A percentile compares a stretch with the other conserved stretches of the same genome.
Conservation (phyloP, 169 alveolate genomes). For the Fabrea salina region DNA sequence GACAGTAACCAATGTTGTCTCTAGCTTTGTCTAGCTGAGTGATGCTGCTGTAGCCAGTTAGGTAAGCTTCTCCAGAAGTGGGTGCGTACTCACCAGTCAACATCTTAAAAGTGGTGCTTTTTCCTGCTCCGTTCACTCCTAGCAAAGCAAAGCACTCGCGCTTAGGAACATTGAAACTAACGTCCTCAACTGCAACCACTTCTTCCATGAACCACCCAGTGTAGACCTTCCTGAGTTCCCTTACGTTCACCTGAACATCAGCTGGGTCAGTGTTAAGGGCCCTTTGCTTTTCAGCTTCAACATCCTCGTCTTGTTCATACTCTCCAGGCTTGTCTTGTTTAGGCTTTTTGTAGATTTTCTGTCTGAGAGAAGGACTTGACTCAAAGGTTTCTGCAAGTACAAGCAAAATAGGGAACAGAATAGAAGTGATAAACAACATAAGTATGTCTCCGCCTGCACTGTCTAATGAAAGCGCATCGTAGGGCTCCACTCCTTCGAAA, state of each 20-base stretch:
- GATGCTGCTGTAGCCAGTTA: slow-evolving; percentile 62
- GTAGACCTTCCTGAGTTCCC: neutral
- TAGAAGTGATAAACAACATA: neutral
- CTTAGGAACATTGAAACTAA: slow-evolving; percentile 69
- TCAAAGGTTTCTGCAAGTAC: neutral
- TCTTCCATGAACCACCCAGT: neutral
- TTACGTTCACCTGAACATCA: slow-evolving; percentile 9
- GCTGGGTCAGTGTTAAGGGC: neutral
- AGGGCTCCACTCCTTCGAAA: neutral
- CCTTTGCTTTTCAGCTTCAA: neutral
- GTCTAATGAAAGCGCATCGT: slow-evolving; percentile 6
- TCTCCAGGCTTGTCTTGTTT: neutral
- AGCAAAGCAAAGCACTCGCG: slow-evolving; percentile 87
- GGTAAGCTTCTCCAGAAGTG: slow-evolving; percentile 67
- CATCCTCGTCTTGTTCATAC: slow-evolving; percentile 18
- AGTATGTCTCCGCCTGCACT: slow-evolving; percentile 4
- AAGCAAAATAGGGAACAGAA: neutral
- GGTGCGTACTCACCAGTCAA: slow-evolving; percentile 77
- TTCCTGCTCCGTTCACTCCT: slow-evolving; percentile 94
- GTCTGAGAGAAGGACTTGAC: neutral
- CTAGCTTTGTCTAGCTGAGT: slow-evolving; percentile 60
- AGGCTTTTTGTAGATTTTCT: neutral
- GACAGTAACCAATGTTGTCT: slow-evolving; percentile 82
- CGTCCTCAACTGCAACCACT: slow-evolving; percentile 70
- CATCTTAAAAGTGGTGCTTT: slow-evolving; percentile 84